Percentiles rank a stretch among this genome's conserved stretches.
phyloP scores from a whole-genome alignment of 129 eudicot species.

The Escallonia herrerae region DNA sequence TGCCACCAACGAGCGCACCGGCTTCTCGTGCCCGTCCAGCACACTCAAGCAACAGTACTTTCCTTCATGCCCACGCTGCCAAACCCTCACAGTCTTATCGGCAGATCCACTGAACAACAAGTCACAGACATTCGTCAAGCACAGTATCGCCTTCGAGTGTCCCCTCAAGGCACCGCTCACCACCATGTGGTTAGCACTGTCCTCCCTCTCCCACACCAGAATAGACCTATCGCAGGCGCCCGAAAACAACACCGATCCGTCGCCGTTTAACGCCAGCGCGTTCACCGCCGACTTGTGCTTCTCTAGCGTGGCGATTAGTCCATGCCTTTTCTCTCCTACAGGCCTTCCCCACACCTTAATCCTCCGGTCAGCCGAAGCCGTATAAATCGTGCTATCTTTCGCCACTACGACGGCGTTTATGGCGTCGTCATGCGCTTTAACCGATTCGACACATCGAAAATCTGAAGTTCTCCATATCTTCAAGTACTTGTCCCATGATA shows the following conservation, averaged over 20 bases:
- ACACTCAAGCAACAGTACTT: slow-evolving; percentile 20
- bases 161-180: slow-evolving; percentile 16
- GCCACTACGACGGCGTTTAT: slow-evolving; percentile 30
- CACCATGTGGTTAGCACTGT: slow-evolving; percentile 5
- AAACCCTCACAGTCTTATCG: slow-evolving; percentile 35
- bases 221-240: slow-evolving; percentile 28
- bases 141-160: slow-evolving; percentile 27
- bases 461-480: slow-evolving; percentile 29
- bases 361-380: slow-evolving; percentile 40
- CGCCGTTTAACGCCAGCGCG: slow-evolving; percentile 23
- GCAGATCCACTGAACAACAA: slow-evolving; percentile 34
- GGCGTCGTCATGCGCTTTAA: slow-evolving; percentile 34
- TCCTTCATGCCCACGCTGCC: slow-evolving; percentile 12
- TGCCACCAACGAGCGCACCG: slow-evolving; percentile 30
- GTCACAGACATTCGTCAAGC: slow-evolving; percentile 19
- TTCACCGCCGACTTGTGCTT: slow-evolving; percentile 26
- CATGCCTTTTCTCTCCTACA: neutral
- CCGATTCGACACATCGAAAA: slow-evolving; percentile 16
- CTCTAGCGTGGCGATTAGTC: slow-evolving; percentile 5
- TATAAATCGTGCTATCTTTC: slow-evolving; percentile 15
- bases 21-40: slow-evolving; percentile 34
- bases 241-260: slow-evolving; percentile 28
- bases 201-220: slow-evolving; percentile 29
- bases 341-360: slow-evolving; percentile 28
- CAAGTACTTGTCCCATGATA: slow-evolving; percentile 41